Evolutionary conservation across 192 early-diverging fungal genomes (phyloP), one percentile per base, ranked within the genome.

Genomic region (Gaertneriomyces semiglobifer): DNA sequence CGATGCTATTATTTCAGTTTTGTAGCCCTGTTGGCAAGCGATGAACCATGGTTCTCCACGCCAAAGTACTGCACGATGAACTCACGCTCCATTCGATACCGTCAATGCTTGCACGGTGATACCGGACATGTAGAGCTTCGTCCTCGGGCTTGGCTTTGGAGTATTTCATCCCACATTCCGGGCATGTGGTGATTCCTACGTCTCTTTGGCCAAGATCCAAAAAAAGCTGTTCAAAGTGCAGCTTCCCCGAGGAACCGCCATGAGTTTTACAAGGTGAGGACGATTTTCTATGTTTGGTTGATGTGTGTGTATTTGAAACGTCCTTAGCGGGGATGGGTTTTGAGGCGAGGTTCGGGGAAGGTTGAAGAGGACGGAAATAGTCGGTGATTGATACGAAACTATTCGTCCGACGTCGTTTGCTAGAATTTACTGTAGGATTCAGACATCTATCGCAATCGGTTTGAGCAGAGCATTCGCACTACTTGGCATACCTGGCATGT

Each of bases 191-290:
- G 9, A 48, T 12, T 6, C 53, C 61, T 18, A 54, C 14, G 40
- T 56, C 42, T 20, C 58, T 63, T 44, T 71, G 69, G 6, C 69
- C 69, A 16, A 71, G 62, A 59, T 71, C 69, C 8, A 71, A 57
- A 16, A 60, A 33, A 20, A 71, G 62, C 43, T 71, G 69, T 40
- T 63, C 68, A 45, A 62, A 70, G 41, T 33, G 25, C 0, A 2
- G 25, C 16, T 38, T 57, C 39, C 48, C 48, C 12, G 48, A 50
- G 25, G 25, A 33, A 33, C 25, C 25, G 2, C 25, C 25, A 33
- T 2, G 25, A 33, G 2, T 2, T 33, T 33, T 33, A 33, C 25
- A 33, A 1, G 25, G 25, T 33, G 25, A 33, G 1, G 25, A 33
- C 25, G 25, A 33, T 33, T 33, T 33, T 2, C 2, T 33, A 2